A percentile compares a stretch with the other conserved stretches of the same genome.
Conservation (phyloP, 176 grass and related monocot species). For the Raddia guianensis region DNA sequence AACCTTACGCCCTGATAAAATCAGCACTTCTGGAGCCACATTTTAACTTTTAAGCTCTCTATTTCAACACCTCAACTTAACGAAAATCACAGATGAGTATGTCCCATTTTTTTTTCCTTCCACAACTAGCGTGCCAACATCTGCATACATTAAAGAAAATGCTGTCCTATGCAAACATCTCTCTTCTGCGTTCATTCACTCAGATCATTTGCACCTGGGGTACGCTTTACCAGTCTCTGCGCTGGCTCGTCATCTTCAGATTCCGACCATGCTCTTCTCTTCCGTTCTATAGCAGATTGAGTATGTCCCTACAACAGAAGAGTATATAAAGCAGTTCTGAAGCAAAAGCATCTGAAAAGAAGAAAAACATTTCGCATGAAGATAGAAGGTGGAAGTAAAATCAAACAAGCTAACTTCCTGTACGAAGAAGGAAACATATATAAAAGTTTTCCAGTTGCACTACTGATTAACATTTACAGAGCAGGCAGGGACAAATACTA, state of each 20-base stretch:
- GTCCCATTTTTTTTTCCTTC: neutral
- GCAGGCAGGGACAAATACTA: neutral
- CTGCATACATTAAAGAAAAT: neutral
- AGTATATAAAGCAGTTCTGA: neutral
- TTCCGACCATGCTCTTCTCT: constrained; percentile 91
- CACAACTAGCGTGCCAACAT: neutral
- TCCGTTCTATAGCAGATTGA: constrained; percentile 62
- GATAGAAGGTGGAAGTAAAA: neutral
- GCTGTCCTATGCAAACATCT: constrained; percentile 12
- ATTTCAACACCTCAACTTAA: neutral
- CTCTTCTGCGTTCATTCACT: constrained; percentile 49
- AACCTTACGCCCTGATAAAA: neutral
- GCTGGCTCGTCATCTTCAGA: constrained; percentile 84
- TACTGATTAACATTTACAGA: constrained; percentile 16
- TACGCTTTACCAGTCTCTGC: constrained; percentile 42
- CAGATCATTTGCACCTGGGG: constrained; percentile 32
- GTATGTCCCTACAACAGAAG: constrained; percentile 51
- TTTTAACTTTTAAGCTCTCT: neutral
- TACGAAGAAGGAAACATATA: neutral
- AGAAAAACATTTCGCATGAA: neutral
- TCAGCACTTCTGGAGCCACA: neutral
- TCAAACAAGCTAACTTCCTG: neutral
- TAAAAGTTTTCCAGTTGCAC: neutral
- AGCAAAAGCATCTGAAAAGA: neutral
- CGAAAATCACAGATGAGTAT: neutral